Percentiles rank a stretch among this genome's conserved stretches.
Evolutionary conservation across 805 yeast genomes (phyloP).

Genomic region (Candida khao-thaluensis): DNA sequence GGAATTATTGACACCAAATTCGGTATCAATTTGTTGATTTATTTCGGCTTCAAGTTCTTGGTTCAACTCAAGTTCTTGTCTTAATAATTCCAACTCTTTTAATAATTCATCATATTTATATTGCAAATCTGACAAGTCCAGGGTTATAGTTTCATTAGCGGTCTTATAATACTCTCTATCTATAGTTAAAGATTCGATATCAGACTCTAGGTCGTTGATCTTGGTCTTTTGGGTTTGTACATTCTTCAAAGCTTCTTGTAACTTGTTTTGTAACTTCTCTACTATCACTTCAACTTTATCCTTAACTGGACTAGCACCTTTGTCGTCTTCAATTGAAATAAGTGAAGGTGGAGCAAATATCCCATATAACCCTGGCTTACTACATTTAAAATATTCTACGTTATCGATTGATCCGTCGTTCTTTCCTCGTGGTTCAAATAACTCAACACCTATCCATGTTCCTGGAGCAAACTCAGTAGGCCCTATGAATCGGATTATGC

Average conservation of each 20-base stretch:
- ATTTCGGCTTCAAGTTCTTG: conserved; percentile 37
- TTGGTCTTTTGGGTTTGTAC: conserved; percentile 19
- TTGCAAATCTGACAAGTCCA: conserved; percentile 25
- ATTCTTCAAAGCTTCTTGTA: conserved; percentile 33
- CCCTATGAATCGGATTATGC: conserved; percentile 52
- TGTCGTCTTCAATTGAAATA: background rate
- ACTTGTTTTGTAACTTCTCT: conserved; percentile 45
- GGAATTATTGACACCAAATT: conserved; percentile 1
- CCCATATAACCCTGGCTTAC: conserved; percentile 36
- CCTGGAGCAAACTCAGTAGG: conserved; percentile 59
- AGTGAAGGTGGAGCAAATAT: conserved; percentile 40
- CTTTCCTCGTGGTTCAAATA: conserved; percentile 41
- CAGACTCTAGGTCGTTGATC: conserved; percentile 13
- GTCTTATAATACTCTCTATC: conserved; percentile 47
- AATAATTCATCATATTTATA: conserved; percentile 28
- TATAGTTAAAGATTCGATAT: conserved; percentile 30
- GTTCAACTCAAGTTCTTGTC: conserved; percentile 37
- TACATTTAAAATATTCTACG: conserved; percentile 41
- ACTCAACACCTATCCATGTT: conserved; percentile 50
- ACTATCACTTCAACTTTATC: conserved; percentile 19
- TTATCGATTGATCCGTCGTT: conserved; percentile 51
- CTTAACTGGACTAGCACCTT: background rate
- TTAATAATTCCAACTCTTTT: conserved; percentile 29
- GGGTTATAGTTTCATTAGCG: conserved; percentile 27
- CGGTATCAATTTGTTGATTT: conserved; percentile 1